phyloP scores from a whole-genome alignment of 805 yeast genomes.

The Barnettozyma siamensis region DNA sequence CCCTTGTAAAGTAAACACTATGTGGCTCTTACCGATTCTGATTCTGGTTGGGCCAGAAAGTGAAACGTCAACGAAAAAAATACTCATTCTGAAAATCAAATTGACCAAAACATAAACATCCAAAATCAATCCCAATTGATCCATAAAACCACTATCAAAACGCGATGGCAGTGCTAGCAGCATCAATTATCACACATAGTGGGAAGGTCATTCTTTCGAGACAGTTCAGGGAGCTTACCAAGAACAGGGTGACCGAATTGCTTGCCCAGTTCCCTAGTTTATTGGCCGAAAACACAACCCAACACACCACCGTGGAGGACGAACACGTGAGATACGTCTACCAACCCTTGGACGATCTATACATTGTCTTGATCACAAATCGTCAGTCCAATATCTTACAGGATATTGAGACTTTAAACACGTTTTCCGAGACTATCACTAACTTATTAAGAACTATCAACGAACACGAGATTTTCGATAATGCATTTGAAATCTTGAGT shows the following conservation, averaged over 20 bases:
- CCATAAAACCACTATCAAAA: not conserved
- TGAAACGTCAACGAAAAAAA: slow-evolving; percentile 15
- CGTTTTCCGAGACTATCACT: slow-evolving; percentile 78
- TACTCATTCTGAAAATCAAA: not conserved
- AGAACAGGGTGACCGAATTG: slow-evolving; percentile 80
- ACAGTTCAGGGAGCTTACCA: slow-evolving; percentile 80
- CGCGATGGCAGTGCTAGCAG: slow-evolving; percentile 76
- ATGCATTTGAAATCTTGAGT: slow-evolving; percentile 82
- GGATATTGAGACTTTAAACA: slow-evolving; percentile 86
- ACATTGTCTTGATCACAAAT: slow-evolving; percentile 86
- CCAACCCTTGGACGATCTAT: slow-evolving; percentile 92
- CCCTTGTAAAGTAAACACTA: not conserved
- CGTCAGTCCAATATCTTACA: slow-evolving; percentile 87
- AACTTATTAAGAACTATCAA: slow-evolving; percentile 65
- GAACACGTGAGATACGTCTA: slow-evolving; percentile 88
- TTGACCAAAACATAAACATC: not conserved
- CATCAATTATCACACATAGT: slow-evolving; percentile 87
- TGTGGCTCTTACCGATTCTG: slow-evolving; percentile 2
- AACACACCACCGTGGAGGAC: slow-evolving; percentile 92
- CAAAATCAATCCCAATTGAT: not conserved
- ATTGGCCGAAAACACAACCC: slow-evolving; percentile 61
- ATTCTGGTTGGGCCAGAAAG: slow-evolving; percentile 4
- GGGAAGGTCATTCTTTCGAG: slow-evolving; percentile 91
- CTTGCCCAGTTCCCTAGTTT: slow-evolving; percentile 81
- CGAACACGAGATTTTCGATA: slow-evolving; percentile 75